Evolutionary conservation across 2,329 filamentous ascomycete species (phyloP).

Genomic region (Furcasterigmium sp.): DNA sequence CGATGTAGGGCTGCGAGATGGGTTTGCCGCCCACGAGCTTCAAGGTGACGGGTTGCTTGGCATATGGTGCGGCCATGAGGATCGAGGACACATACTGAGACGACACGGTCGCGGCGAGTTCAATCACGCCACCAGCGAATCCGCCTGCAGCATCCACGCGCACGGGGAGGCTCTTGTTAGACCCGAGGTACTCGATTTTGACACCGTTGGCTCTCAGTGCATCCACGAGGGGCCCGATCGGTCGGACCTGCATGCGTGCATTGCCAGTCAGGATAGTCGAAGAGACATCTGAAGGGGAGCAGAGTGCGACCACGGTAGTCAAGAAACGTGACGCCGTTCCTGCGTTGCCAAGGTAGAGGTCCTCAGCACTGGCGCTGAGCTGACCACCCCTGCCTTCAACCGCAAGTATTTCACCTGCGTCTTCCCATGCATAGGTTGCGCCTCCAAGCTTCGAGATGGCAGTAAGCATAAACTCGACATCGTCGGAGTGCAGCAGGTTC

Average conservation of each 20-base stretch:
- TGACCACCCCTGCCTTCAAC: constrained; percentile 88
- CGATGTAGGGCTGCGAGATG: constrained; percentile 94
- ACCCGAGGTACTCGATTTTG: constrained; percentile 79
- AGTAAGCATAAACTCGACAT: constrained; percentile 94
- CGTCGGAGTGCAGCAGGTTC: constrained; percentile 92
- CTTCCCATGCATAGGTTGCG: constrained; percentile 88
- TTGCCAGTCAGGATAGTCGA: constrained; percentile 88
- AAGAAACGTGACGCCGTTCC: constrained; percentile 94
- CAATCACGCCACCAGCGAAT: constrained; percentile 80
- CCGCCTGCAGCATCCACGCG: constrained; percentile 77
- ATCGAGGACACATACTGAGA: constrained; percentile 99
- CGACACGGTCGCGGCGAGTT: constrained; percentile 89
- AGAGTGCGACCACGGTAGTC: constrained; percentile 84
- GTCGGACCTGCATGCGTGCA: constrained; percentile 90
- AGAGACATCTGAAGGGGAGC: constrained; percentile 57
- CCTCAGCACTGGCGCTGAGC: constrained; percentile 67
- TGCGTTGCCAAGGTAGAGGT: constrained; percentile 91
- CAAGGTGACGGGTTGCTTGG: constrained; percentile 87
- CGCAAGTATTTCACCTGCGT: constrained; percentile 84
- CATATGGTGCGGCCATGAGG: constrained; percentile 94
- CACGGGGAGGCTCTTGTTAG: constrained; percentile 77
- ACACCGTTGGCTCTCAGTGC: constrained; percentile 84
- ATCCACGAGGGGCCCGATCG: constrained; percentile 89
- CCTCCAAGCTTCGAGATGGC: constrained; percentile 82
- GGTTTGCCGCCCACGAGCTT: constrained; percentile 92